Conservation (phyloP, 306 rosid genomes). For the Medicago lupulina region DNA sequence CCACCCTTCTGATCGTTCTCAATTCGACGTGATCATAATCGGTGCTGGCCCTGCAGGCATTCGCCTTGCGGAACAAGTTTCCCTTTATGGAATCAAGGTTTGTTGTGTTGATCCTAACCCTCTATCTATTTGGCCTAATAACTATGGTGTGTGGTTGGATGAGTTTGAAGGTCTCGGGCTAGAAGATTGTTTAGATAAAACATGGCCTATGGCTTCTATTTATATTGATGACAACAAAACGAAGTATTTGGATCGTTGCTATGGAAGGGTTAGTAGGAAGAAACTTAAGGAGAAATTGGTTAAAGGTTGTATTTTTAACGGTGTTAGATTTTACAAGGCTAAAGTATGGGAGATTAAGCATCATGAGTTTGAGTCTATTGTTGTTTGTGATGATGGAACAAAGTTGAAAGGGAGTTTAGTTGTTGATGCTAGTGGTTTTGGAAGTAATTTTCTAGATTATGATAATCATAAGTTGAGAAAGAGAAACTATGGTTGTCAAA, state of each 20-base stretch:
- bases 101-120: constrained; percentile 89
- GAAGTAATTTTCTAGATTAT: constrained; percentile 52
- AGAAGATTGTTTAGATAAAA: constrained; percentile 71
- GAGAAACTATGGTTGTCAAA: constrained; percentile 72
- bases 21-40: constrained; percentile 65
- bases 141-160: constrained; percentile 88
- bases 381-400: constrained; percentile 68
- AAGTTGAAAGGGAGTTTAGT: constrained; percentile 65
- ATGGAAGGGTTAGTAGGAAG: constrained; percentile 70
- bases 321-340: constrained; percentile 70
- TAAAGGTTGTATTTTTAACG: constrained; percentile 62
- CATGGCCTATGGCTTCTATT: constrained; percentile 75
- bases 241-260: constrained; percentile 70
- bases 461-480: constrained; percentile 56
- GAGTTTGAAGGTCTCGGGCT: constrained; percentile 72
- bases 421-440: constrained; percentile 89
- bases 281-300: constrained; percentile 59
- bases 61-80: constrained; percentile 74
- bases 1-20: constrained; percentile 51
- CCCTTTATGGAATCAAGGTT: constrained; percentile 70
- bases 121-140: constrained; percentile 81
- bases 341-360: constrained; percentile 71
- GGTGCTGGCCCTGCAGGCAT: constrained; percentile 88
- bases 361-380: constrained; percentile 59
- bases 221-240: constrained; percentile 54